Evolutionary conservation across 1,284 basidiomycete genomes (phyloP), one percentile per base, ranked within the genome.

Genomic region (Pterulicium gracile): DNA sequence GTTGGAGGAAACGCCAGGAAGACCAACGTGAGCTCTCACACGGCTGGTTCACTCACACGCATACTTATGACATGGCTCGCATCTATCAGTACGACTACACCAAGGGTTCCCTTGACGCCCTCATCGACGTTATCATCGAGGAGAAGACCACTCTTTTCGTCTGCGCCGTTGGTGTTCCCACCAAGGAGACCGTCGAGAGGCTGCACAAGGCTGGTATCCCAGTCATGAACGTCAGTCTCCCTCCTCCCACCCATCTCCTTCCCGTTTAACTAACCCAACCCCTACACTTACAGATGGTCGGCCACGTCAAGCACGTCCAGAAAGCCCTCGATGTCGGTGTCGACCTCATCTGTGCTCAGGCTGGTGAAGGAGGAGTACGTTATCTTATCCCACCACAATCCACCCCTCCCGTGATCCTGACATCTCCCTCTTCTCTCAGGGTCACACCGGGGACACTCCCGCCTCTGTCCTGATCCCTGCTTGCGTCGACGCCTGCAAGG

Each of bases 321-420:
- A 89, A 90, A 61, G 89, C 89, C 4, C 71, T 92, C 34, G 82
- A 73, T 4, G 81, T 70, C 23, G 90, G 90, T 42, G 82, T 85
- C 27, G 91, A 94, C 58, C 68, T 94, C 52, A 91, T 94, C 59
- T 92, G 88, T 56, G 88, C 88, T 1, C 91, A 94, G 61, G 88
- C 81, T 2, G 85, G 86, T 32, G 88, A 92, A 63, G 90, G 86
- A 35, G 89, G 90, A 48, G 42, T 43, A 7, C 20, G 42, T 43
- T 23, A 7, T 22, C 19, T 24, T 20, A 7, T 41, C 19, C n/a
- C 10, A 41, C 18, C 39, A 41, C 39, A 15, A 19, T 19, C 19
- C 7, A 32, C n/a, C 27, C 27, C 27, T 32, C 7, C 10, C 27
- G n/a, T 10, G 10, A 32, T 32, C 27, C n/a, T 7, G n/a, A 10